Evolutionary conservation across 305 asterid genomes (phyloP), one percentile per base, ranked within the genome.

Genomic region (Rubia tinctorum): DNA sequence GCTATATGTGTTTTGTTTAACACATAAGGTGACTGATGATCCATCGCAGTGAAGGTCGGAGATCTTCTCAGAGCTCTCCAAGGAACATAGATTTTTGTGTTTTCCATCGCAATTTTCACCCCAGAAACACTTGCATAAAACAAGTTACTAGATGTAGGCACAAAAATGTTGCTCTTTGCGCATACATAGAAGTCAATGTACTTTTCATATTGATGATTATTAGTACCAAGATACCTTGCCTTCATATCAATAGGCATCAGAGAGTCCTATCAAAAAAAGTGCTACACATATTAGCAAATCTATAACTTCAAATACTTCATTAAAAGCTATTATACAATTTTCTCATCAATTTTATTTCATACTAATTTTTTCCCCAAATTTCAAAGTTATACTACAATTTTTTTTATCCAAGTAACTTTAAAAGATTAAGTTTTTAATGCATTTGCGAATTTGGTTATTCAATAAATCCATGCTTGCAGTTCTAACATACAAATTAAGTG

Each of bases 221-320:
- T 11, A 5, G 53, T 39, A 17, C 13, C 40, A 10, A 66, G 20
- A n/a, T 66, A 66, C 34, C 13, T 66, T 66, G 70, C 70, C 70
- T 20, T 66, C 53, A 40, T 40, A 40, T 66, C 70, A 66, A 40
- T 17, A 18, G 70, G 70, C 53, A 66, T 66, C 6, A 66, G 53
- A 40, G 51, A 66, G 40, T 66, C 70, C 70, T 66, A 53, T 18
- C 2, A 8, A 20, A 30, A 62, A 25, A 7, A 5, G 1, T 15
- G 14, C 27, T 9, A 30, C 34, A 30, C 39, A 27, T 34, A 62
- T 62, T 30, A 62, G 67, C 7, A 11, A 12, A 6, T 62, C 40
- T 23, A 25, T 30, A 4, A 61, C 12, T 22, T 58, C 34, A 30
- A 30, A 30, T 30, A 30, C 34, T 30, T 30, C 3, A 30, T 30